Base-by-base conservation (phyloP, 805 yeast genomes). In the Osmozyma mogii region DNA sequence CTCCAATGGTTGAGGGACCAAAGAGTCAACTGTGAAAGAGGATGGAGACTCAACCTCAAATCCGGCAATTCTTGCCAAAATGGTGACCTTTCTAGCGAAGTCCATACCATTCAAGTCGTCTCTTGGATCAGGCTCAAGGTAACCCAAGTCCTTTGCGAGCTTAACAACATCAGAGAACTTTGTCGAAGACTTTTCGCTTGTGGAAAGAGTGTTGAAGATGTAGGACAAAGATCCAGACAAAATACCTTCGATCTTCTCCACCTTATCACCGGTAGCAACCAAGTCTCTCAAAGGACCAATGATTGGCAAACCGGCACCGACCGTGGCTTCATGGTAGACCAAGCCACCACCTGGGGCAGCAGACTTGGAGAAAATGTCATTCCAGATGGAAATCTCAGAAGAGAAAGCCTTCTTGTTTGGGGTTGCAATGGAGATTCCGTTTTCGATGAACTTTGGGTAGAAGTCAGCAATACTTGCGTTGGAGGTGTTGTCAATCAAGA, bases 101-200 rank as follows among this genome's bases (percentile, higher is more conserved):
- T 92, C 99, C 54, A 92, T 71, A 31, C 99, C 99, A 58, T 89
- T 92, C 58, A 92, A 74, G 55, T 92, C 99, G 57, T 92, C 99
- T 63, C 99, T 80, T 58, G 99, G 98, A 58, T 92, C 99, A 28
- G 99, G 99, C 63, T 92, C 98, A 24, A 96, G 89, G 72, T 85
- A 92, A 29, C 99, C 99, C 42, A 85, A 68, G 30, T 77, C 61
- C 62, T 89, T 89, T 30, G 99, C 98, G 27, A 77, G 76, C 40
- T 72, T 68, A 35, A 92, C 97, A 29, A 92, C 78, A 32, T 87
- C 95, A 15, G 96, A 85, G 56, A 88, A 92, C 53, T 81, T 83
- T 36, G 75, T 70, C 26, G 61, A 50, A 27, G 70, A 64, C 26
- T 78, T 63, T 37, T 65, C 67, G 31, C 76, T 60, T 27, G 94